Evolutionary conservation across 257 asterid genomes (phyloP).

Genomic region (Perilla frutescens): DNA sequence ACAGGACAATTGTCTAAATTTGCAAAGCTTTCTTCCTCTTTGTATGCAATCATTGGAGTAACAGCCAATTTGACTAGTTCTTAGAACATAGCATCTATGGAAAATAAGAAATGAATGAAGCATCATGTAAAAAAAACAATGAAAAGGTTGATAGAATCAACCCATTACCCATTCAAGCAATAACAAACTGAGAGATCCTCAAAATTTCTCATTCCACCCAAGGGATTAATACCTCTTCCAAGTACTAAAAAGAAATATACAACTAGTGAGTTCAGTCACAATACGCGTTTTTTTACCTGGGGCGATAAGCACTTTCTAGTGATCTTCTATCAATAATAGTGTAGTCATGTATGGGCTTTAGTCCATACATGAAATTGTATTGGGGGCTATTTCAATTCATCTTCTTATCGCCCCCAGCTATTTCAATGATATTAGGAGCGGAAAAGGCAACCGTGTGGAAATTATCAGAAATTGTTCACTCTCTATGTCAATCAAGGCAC

Average conservation of each 20-base stretch:
- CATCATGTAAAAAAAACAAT: conserved; percentile 3
- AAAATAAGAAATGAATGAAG: not conserved
- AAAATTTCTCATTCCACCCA: conserved; percentile 8
- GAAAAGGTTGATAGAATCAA: conserved; percentile 5
- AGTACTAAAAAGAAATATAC: not conserved
- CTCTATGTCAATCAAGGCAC: not conserved
- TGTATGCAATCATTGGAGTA: not conserved
- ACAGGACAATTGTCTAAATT: not conserved
- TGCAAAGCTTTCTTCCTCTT: too few relatives aligned
- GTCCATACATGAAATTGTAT: not conserved
- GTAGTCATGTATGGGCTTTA: not conserved
- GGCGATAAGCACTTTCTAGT: not conserved
- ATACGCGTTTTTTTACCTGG: not conserved
- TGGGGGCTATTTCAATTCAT: not conserved
- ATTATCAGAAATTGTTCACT: not conserved
- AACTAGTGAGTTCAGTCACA: not conserved
- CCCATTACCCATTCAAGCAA: conserved; percentile 12
- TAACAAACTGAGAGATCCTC: not conserved
- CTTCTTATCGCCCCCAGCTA: not conserved
- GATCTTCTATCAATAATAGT: not conserved
- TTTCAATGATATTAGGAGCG: not conserved
- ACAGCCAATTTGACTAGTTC: conserved; percentile 12
- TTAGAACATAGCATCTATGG: conserved; percentile 3
- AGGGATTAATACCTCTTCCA: not conserved
- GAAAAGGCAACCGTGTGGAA: not conserved